Conservation (phyloP, 208 protist species). For the Trypanosoma avium region DNA sequence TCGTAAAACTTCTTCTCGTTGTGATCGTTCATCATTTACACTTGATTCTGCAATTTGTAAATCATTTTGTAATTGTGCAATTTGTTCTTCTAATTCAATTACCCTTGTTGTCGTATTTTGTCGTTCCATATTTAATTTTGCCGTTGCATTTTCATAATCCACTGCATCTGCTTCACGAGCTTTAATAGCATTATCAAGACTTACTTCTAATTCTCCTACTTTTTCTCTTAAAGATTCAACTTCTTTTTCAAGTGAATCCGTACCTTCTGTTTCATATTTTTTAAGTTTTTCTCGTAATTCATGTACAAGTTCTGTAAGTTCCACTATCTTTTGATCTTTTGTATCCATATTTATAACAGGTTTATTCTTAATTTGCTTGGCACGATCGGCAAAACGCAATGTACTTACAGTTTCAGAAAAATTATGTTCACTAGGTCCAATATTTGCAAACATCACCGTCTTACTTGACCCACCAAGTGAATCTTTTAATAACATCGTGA, state of each 20-base stretch:
- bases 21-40: slow-evolving; percentile 36
- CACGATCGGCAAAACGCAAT: slow-evolving; percentile 85
- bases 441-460: slow-evolving; percentile 92
- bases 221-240: slow-evolving; percentile 59
- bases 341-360: slow-evolving; percentile 87
- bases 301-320: slow-evolving; percentile 67
- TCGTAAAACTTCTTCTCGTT: slow-evolving; percentile 52
- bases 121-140: slow-evolving; percentile 43
- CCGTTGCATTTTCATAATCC: slow-evolving; percentile 63
- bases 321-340: slow-evolving; percentile 88
- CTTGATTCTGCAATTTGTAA: slow-evolving; percentile 63
- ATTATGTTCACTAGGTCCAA: slow-evolving; percentile 86
- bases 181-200: slow-evolving; percentile 70
- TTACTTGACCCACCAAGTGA: slow-evolving; percentile 89
- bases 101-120: slow-evolving; percentile 38
- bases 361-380: slow-evolving; percentile 94
- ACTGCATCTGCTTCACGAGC: slow-evolving; percentile 71
- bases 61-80: slow-evolving; percentile 67
- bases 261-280: slow-evolving; percentile 77
- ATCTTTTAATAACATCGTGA: slow-evolving; percentile 92
- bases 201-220: slow-evolving; percentile 70
- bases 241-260: slow-evolving; percentile 62
- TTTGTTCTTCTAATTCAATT: slow-evolving; percentile 54
- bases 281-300: slow-evolving; percentile 80
- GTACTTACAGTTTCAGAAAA: slow-evolving; percentile 89